phyloP scores from a whole-genome alignment of 164 flowering plant species.

The Liriodendron chinense region DNA sequence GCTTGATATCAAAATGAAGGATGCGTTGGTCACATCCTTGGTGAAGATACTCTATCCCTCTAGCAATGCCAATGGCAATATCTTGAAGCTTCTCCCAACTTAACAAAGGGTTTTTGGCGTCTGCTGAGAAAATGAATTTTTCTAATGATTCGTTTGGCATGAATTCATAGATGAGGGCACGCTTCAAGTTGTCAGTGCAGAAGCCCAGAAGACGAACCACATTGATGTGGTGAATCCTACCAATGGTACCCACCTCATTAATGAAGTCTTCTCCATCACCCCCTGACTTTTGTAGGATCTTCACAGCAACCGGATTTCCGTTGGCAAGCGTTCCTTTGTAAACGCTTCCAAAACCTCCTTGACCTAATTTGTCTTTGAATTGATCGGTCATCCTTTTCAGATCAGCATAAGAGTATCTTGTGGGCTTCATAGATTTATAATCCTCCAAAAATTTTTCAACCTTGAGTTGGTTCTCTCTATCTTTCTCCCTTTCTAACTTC shows the following conservation, averaged over 20 bases:
- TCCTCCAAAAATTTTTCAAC: not conserved
- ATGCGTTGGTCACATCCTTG: constrained; percentile 13
- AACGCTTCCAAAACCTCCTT: constrained; percentile 5
- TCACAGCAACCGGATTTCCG: not conserved
- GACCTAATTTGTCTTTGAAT: constrained; percentile 4
- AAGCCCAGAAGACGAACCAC: constrained; percentile 6
- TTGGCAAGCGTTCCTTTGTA: not conserved
- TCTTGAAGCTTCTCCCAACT: constrained; percentile 2
- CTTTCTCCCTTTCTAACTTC: not conserved
- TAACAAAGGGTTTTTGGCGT: not conserved
- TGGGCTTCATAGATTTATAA: not conserved
- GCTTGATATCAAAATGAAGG: constrained; percentile 16
- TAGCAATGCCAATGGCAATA: constrained; percentile 8
- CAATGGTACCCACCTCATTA: constrained; percentile 7
- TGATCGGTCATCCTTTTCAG: constrained; percentile 1
- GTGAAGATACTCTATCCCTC: constrained; percentile 12
- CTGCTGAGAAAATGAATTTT: not conserved
- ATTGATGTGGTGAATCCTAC: constrained; percentile 1
- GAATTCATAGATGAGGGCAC: constrained; percentile 8
- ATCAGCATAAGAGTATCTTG: constrained; percentile 3
- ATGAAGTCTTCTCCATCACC: not conserved
- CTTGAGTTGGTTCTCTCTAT: not conserved
- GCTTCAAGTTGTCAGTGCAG: constrained; percentile 1
- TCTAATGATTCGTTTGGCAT: constrained; percentile 6
- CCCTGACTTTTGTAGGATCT: not conserved